A percentile compares a stretch with the other conserved stretches of the same genome.
These are phyloP conservation scores for Cymodocea nodosa DNA, from an alignment of 116 monocot species.

Conservation along the genomic window DNA sequence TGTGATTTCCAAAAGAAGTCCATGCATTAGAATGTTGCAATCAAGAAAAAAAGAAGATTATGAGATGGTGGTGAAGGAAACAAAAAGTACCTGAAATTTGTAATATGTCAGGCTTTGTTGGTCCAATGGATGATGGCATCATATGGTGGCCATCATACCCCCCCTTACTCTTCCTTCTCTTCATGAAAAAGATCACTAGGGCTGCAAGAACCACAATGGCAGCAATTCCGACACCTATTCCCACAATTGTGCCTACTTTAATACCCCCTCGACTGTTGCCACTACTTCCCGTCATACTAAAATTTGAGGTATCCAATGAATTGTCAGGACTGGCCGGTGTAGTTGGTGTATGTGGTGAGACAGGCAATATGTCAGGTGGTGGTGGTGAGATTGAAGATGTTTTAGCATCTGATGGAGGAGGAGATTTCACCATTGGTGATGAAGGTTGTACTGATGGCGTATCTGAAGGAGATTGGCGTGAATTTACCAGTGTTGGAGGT, in stretches of 20 bases:
- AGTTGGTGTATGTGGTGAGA: background rate
- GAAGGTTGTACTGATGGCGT: background rate
- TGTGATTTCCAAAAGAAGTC: too few species aligned
- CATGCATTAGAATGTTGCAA: too few species aligned
- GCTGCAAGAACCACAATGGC: constrained; percentile 4
- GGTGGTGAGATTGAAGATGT: background rate
- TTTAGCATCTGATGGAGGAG: background rate
- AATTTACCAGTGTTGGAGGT: background rate
- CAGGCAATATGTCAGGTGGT: background rate
- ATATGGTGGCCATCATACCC: constrained; percentile 2
- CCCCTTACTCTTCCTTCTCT: constrained; percentile 1
- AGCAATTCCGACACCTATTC: constrained; percentile 3
- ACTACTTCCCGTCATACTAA: background rate
- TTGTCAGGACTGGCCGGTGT: background rate
- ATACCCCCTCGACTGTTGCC: constrained; percentile 1
- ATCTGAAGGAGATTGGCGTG: background rate
- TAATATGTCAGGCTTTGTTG: constrained; percentile 3
- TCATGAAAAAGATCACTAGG: constrained; percentile 6
- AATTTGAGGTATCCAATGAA: background rate
- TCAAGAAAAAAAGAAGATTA: background rate
- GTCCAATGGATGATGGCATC: constrained; percentile 2
- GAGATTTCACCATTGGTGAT: background rate
- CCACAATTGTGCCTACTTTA: constrained; percentile 1
- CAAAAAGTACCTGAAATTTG: constrained; percentile 12
- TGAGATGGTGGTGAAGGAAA: background rate